Percentiles rank a stretch among this genome's conserved stretches.
Evolutionary conservation across 441 rosid genomes (phyloP).

Genomic region (Gossypium davidsonii): DNA sequence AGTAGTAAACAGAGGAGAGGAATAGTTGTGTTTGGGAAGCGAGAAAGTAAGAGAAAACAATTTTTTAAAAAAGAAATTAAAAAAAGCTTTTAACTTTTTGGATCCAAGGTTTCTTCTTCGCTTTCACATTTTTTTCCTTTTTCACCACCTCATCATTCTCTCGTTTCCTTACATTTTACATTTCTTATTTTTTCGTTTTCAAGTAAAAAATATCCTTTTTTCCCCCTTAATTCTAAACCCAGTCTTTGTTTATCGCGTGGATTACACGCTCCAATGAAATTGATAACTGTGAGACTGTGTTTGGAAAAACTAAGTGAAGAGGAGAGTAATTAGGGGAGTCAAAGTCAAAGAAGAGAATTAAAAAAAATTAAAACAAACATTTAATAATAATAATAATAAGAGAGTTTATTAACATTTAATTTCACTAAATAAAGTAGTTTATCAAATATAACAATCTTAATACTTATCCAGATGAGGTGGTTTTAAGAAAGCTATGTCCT

Average conservation of each 20-base stretch:
- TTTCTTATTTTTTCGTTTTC: background rate
- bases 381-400: background rate
- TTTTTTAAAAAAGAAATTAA: background rate
- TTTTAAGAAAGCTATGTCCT: background rate
- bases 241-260: background rate
- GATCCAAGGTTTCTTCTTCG: constrained; percentile 35
- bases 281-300: background rate
- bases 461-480: no score
- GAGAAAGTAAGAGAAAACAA: constrained; percentile 26
- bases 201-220: constrained; percentile 1
- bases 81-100: constrained; percentile 26
- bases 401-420: background rate
- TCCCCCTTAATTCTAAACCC: background rate
- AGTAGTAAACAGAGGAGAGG: background rate
- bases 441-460: no score
- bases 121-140: background rate
- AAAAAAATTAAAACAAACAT: background rate
- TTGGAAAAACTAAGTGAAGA: background rate
- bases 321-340: constrained; percentile 4
- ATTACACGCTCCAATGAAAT: background rate
- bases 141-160: constrained; percentile 29
- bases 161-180: constrained; percentile 15
- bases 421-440: background rate
- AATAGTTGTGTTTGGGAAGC: constrained; percentile 32
- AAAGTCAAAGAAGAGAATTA: constrained; percentile 19